Base-by-base conservation (phyloP, 1,284 basidiomycete genomes). In the Phaffia rhodozyma region DNA sequence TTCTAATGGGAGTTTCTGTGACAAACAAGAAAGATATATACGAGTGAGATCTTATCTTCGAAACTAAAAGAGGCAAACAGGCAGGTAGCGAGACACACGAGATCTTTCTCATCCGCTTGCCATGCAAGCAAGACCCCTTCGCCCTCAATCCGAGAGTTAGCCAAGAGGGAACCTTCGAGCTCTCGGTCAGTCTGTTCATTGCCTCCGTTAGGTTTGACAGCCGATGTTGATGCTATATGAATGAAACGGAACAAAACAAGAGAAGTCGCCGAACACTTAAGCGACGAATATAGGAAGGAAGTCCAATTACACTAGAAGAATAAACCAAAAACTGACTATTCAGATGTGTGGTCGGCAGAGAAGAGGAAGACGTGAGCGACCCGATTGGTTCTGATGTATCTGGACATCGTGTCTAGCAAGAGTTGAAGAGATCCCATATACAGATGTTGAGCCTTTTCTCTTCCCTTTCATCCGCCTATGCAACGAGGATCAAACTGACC, bases 1-100 rank as follows among this genome's bases (percentile, higher is more conserved):
- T 75, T 97, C 93, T 0, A 86, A 73, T 0, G 87, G 83, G 69
- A 86, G 85, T 83, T 84, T 87, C 92, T 96, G 73, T 54, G 58
- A 5, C n/a, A 9, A 66, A 5, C n/a, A 9, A 66, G 30, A 38
- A 27, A 53, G 60, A 43, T 20, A 48, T 47, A 25, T 13, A 23
- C n/a, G 18, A 51, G n/a, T 11, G 47, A n/a, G 27, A 20, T 23
- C 27, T 23, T 29, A 30, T 27, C 53, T 13, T 50, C 38, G 55
- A 27, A 21, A 38, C 30, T 63, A 43, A 51, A 58, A 47, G 58
- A n/a, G 32, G 50, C 23, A 54, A 25, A 56, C 50, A 30, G 18
- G 20, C 7, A 4, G 4, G 50, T 29, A 21, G 13, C 16, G 27
- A 34, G 6, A 76, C 86, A 75, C 71, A 92, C 89, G 76, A 88